Evolutionary conservation across 192 early-diverging fungal genomes (phyloP), one percentile per base, ranked within the genome.

Genomic region (Podila verticillata): DNA sequence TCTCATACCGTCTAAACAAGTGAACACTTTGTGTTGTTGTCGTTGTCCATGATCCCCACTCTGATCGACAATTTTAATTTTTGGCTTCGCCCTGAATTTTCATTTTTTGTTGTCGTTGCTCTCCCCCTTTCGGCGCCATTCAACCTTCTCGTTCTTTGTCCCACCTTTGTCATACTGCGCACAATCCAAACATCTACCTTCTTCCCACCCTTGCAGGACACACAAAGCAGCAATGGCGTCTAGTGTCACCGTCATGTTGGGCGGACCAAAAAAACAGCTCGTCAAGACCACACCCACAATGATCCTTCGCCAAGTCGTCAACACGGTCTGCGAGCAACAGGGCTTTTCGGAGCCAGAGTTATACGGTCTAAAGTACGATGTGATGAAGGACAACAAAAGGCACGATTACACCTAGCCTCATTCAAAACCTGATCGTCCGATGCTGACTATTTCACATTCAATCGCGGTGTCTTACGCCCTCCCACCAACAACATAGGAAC

Each of bases 271-370:
- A 57, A 83, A 65, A 29, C 59, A 64, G 28, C 61, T 67, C 13
- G 75, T 94, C 39, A 92, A 92, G 66, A 89, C 92, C 29, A 88
- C 90, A 29, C 93, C 94, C 0, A 82, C 89, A 1, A 94, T 89
- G 75, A 82, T 91, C 3, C 79, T 96, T 28, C 86, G 89, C 39
- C 70, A 86, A 19, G 75, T 96, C 9, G 71, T 93, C 13, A 75
- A 70, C 32, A 63, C 75, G 0, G 90, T 90, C 24, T 88, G 89
- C 20, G 77, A 84, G 17, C 88, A 88, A 61, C 85, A 85, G 10
- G 70, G 83, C 9, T 58, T 88, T 15, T 57, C 61, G 8, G 64
- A 80, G 47, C 84, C 87, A 20, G 89, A 89, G 57, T 60, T 56
- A 4, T 91, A 89, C 51, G 81, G 73, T 4, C 81, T 95, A 29